phyloP scores from a whole-genome alignment of 306 rosid species.

The Cercis canadensis region DNA sequence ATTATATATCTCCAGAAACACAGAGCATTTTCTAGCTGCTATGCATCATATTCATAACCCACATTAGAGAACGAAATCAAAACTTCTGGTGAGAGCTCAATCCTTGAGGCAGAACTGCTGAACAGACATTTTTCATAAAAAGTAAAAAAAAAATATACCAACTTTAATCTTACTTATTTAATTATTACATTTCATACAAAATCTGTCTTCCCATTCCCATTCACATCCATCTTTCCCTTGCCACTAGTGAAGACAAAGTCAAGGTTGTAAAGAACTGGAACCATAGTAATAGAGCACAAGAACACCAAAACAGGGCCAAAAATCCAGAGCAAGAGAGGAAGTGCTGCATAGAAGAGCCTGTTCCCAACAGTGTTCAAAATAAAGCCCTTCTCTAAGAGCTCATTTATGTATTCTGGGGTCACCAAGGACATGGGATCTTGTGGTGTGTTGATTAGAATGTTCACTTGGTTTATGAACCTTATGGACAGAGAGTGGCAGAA shows the following conservation, averaged over 20 bases:
- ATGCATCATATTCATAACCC: no score
- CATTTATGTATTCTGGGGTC: slow-evolving; percentile 61
- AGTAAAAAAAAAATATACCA: not conserved
- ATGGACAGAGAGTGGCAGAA: slow-evolving; percentile 90
- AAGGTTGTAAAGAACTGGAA: slow-evolving; percentile 84
- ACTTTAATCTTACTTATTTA: not conserved
- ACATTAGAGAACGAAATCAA: no score
- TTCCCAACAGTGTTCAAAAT: slow-evolving; percentile 79
- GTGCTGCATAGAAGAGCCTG: slow-evolving; percentile 78
- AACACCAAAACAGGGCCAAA: slow-evolving; percentile 93
- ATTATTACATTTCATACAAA: slow-evolving; percentile 35
- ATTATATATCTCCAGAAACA: not conserved
- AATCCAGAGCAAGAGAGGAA: slow-evolving; percentile 87
- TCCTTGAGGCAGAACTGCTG: not conserved
- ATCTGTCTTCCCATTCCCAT: slow-evolving; percentile 35
- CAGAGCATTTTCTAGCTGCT: not conserved
- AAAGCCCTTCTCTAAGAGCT: slow-evolving; percentile 78
- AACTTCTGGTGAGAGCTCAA: not conserved
- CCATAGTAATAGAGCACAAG: slow-evolving; percentile 68
- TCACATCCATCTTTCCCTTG: slow-evolving; percentile 34
- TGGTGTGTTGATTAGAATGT: slow-evolving; percentile 83
- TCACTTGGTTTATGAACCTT: slow-evolving; percentile 85
- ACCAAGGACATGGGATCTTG: slow-evolving; percentile 56
- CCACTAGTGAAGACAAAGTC: slow-evolving; percentile 58
- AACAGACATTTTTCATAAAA: not conserved